Base-by-base conservation (phyloP, 1,284 basidiomycete genomes). In the Cutaneotrichosporon cavernicola region DNA sequence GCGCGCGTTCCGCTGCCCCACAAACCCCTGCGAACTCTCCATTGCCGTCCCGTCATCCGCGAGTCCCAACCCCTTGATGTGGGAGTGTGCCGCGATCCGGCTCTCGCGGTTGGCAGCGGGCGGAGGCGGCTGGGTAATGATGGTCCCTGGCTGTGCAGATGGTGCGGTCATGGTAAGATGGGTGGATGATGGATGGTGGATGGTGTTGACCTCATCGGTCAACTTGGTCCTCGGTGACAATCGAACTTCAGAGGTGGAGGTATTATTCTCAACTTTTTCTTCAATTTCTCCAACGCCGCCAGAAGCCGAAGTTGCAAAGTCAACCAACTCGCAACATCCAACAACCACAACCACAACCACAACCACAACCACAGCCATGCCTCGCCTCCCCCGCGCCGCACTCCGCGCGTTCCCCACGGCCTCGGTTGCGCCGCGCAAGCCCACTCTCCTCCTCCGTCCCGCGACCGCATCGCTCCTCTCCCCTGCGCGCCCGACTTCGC, bases 1-100 rank as follows among this genome's bases (percentile, higher is more conserved):
- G 70, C 97, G 86, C 21, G 96, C 96, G 71, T 87, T 88, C 26
- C 83, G 85, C 77, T 99, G 95, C 0, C 96, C 95, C 58, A 98
- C 86, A 77, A 98, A 97, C 0, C 97, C 96, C 64, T 90, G 89
- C 10, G 86, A 84, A 68, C 90, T 88, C 14, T 84, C 79, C 46
- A 85, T 83, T 0, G 93, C 95, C 61, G 85, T 84, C 1, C 96
- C 96, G 69, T 97, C 92, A 60, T 90, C 82, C 46, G 87, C 89
- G 59, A 99, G 84, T 7, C 97, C 96, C 22, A 99, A 89, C 11
- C 95, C 96, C 82, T 96, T 97, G 81, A 81, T 82, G 68, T 81
- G 80, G 55, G 73, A 76, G 67, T 81, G 80, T 4, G 80, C 79
- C 21, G 78, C 78, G 58, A 81, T 81, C n/a, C 80, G 70, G 30